phyloP scores from a whole-genome alignment of 345 rosid genomes.

The Mangifera indica region DNA sequence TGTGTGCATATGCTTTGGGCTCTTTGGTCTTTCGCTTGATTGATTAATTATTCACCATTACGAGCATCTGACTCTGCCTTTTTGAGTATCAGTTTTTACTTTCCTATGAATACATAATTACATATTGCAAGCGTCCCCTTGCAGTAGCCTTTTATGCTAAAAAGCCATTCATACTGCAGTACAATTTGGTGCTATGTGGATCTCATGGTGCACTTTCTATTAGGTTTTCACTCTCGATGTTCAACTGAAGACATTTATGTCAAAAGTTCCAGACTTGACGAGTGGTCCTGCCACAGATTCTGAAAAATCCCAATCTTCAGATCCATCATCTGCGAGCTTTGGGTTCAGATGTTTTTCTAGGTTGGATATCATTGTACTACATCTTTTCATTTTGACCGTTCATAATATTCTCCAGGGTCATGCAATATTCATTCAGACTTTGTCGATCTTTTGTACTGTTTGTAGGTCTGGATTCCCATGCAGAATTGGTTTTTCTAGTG shows the following conservation, averaged over 20 bases:
- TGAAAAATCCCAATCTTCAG: slow-evolving; percentile 37
- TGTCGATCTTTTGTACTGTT: slow-evolving; percentile 11
- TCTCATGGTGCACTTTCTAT: slow-evolving; percentile 20
- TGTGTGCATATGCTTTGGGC: neutral
- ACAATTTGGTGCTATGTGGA: neutral
- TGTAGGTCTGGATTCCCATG: slow-evolving; percentile 58
- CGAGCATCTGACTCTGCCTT: neutral
- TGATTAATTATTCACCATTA: neutral
- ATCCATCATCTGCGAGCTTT: slow-evolving; percentile 54
- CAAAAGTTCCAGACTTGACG: slow-evolving; percentile 28
- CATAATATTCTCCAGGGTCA: slow-evolving; percentile 7
- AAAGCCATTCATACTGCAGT: neutral
- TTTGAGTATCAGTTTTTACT: neutral
- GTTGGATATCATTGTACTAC: slow-evolving; percentile 24
- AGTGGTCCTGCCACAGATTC: slow-evolving; percentile 30
- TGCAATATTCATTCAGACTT: slow-evolving; percentile 15
- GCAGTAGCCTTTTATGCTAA: neutral
- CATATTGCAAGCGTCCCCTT: neutral
- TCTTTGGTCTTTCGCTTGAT: neutral
- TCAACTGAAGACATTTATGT: slow-evolving; percentile 48
- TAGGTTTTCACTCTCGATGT: slow-evolving; percentile 57
- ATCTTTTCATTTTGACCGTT: neutral
- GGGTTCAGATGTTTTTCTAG: slow-evolving; percentile 64
- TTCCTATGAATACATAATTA: neutral
- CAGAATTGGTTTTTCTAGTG: slow-evolving; percentile 56